Percentiles rank a stretch among this genome's conserved stretches.
Evolutionary conservation across 225 moss, liverwort and hornwort species (phyloP).

Genomic region (Pseudisothecium myosuroides): DNA sequence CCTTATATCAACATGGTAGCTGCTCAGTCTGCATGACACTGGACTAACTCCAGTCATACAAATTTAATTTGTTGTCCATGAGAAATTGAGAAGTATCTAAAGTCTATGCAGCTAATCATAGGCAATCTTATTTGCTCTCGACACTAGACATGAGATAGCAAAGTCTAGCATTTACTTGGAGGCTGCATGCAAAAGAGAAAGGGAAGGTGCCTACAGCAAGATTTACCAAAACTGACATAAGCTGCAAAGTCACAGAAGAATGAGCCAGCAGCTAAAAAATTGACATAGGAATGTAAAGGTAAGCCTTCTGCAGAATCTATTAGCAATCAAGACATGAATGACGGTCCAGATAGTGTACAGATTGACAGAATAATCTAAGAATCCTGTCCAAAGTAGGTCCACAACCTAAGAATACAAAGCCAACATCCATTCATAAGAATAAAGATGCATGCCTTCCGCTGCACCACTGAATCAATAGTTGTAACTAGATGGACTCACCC

Average conservation of each 20-base stretch:
- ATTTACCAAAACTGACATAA: not conserved
- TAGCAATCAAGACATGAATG: not conserved
- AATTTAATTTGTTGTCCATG: not conserved
- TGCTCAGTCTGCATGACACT: not conserved
- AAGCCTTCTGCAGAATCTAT: not conserved
- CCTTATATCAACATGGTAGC: not conserved
- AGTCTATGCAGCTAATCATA: not conserved
- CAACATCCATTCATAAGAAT: not conserved
- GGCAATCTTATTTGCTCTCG: too few species aligned
- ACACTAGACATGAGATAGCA: not conserved
- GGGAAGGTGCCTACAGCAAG: not conserved
- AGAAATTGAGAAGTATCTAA: not conserved
- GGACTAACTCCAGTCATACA: not conserved
- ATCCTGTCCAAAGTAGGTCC: not conserved
- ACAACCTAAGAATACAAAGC: not conserved
- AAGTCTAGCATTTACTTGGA: not conserved
- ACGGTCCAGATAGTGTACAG: not conserved
- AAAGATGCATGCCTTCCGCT: not conserved
- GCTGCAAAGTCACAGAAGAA: not conserved
- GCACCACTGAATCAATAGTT: not conserved
- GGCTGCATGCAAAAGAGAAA: not conserved
- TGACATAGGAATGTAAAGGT: not conserved
- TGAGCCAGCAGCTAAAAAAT: not conserved
- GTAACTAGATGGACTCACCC: not conserved
- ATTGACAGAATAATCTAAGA: not conserved